These are phyloP conservation scores for Pestalotiopsis sp. DNA, from an alignment of 2,329 filamentous ascomycete genomes.

Conservation along the genomic window DNA sequence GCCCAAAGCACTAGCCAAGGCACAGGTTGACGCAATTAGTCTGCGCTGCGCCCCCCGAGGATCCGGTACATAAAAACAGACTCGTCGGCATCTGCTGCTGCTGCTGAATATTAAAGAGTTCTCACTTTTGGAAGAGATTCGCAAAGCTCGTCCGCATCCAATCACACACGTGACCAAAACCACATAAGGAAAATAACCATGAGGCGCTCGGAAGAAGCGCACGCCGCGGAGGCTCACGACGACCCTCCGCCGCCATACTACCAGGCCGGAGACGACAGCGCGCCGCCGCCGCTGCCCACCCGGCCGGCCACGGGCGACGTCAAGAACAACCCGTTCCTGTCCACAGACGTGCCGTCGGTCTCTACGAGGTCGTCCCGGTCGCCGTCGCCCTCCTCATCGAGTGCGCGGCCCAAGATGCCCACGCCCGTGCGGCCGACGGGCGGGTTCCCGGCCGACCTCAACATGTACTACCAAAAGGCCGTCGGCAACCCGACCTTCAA, in stretches of 20 bases:
- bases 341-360: neutral
- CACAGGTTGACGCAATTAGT: neutral
- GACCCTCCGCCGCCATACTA: constrained; percentile 16
- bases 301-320: neutral
- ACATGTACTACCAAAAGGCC: constrained; percentile 31
- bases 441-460: constrained; percentile 34
- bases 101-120: neutral
- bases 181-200: neutral
- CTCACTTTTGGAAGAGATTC: neutral
- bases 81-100: neutral
- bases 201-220: constrained; percentile 15
- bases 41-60: neutral
- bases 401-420: neutral
- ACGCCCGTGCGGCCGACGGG: neutral
- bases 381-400: neutral
- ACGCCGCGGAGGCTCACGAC: constrained; percentile 6
- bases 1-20: neutral
- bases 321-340: constrained; percentile 12
- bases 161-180: neutral
- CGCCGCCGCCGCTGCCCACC: neutral
- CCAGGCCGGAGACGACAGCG: neutral
- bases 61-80: neutral
- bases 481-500: constrained; percentile 19
- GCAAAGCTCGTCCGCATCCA: neutral
- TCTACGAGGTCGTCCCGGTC: neutral